Conservation (phyloP, 805 yeast genomes). For the Komagataella pseudopastoris region DNA sequence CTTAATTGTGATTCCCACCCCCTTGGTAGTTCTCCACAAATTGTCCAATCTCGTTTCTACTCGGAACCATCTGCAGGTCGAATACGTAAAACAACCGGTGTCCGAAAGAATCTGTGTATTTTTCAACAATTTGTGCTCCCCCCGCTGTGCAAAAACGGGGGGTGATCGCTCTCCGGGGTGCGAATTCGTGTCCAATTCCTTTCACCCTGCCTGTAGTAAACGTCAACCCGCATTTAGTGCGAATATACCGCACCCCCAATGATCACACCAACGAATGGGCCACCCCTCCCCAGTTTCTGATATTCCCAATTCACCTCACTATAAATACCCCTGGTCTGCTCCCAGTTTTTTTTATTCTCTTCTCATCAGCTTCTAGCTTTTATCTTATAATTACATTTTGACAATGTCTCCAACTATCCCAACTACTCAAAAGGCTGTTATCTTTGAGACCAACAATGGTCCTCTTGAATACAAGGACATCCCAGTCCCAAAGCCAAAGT, state of each 20-base stretch:
- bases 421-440: conserved; percentile 54
- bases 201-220: not conserved
- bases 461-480: conserved; percentile 55
- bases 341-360: not conserved
- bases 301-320: not conserved
- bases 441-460: conserved; percentile 55
- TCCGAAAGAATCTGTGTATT: not conserved
- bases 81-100: not conserved
- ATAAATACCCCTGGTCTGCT: not conserved
- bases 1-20: not conserved
- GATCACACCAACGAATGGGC: not conserved
- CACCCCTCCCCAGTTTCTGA: not conserved
- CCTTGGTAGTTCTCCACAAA: not conserved
- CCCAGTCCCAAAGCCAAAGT: conserved; percentile 55
- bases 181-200: not conserved
- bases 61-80: not conserved
- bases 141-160: not conserved
- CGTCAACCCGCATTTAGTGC: not conserved
- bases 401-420: conserved; percentile 24
- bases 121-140: not conserved
- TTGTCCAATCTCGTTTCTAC: not conserved
- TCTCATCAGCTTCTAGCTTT: not conserved
- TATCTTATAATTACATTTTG: not conserved
- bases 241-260: not conserved
- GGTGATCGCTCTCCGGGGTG: not conserved